Conservation (phyloP, 345 rosid species). For the Geranium brycei region DNA sequence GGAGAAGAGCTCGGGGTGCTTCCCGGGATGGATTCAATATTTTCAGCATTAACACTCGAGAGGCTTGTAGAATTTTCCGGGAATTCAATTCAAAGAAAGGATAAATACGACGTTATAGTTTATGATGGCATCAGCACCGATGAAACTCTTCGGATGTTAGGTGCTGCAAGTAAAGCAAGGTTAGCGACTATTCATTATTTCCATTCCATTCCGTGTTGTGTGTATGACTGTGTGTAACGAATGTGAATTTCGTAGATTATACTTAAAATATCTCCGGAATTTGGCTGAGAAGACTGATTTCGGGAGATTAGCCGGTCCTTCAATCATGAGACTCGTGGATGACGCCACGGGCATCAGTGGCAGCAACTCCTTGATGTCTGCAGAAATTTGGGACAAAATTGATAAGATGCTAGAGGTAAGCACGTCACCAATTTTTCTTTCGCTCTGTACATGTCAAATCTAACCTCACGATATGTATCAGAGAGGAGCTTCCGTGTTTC, state of each 20-base stretch:
- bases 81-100: slow-evolving; percentile 27
- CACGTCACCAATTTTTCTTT: background rate
- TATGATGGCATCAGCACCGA: slow-evolving; percentile 62
- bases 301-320: slow-evolving; percentile 77
- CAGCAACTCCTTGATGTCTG: slow-evolving; percentile 28
- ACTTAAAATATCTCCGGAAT: slow-evolving; percentile 62
- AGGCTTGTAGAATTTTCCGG: slow-evolving; percentile 45
- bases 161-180: slow-evolving; percentile 67
- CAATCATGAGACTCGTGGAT: slow-evolving; percentile 56
- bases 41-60: slow-evolving; percentile 43
- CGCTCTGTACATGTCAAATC: background rate
- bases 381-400: slow-evolving; percentile 64
- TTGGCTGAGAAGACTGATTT: slow-evolving; percentile 79
- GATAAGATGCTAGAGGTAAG: slow-evolving; percentile 60
- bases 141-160: slow-evolving; percentile 68
- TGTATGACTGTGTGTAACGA: background rate
- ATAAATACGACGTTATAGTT: slow-evolving; percentile 42
- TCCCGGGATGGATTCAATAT: slow-evolving; percentile 86
- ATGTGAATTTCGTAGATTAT: slow-evolving; percentile 32
- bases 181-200: slow-evolving; percentile 10
- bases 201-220: background rate
- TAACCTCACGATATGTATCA: slow-evolving; percentile 15
- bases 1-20: slow-evolving; percentile 97
- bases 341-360: slow-evolving; percentile 52
- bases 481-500: slow-evolving; percentile 47